Evolutionary conservation across 352 stramenopile species (phyloP).

Genomic region (Pythium oligandrum): DNA sequence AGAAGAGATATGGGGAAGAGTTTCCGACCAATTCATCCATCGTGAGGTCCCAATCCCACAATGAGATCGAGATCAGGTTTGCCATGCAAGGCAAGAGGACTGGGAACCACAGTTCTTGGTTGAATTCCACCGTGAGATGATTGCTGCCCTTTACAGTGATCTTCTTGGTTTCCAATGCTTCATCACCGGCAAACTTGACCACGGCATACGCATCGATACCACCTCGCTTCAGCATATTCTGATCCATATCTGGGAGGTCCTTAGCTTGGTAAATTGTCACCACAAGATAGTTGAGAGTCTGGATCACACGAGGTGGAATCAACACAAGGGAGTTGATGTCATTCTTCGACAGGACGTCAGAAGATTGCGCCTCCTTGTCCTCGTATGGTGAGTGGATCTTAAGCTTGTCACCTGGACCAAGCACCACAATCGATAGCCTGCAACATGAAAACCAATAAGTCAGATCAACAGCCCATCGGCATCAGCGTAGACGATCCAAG

Average conservation of each 20-base stretch:
- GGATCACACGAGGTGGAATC: constrained; percentile 68
- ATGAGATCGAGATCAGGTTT: constrained; percentile 75
- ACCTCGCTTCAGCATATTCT: constrained; percentile 47
- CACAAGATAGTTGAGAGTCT: constrained; percentile 72
- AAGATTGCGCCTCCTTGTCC: constrained; percentile 24
- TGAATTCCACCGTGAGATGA: constrained; percentile 42
- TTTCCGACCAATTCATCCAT: constrained; percentile 73
- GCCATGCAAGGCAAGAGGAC: constrained; percentile 77
- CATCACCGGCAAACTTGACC: constrained; percentile 70
- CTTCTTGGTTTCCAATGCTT: constrained; percentile 63
- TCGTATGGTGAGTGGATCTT: constrained; percentile 49
- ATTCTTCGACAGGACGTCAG: constrained; percentile 18
- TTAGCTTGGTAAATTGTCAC: constrained; percentile 72
- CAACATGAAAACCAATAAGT: constrained; percentile 4
- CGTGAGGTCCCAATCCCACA: constrained; percentile 80
- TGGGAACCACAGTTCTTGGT: constrained; percentile 87
- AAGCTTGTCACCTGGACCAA: constrained; percentile 82
- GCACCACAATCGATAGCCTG: constrained; percentile 80
- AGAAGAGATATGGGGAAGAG: constrained; percentile 62
- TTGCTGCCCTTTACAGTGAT: constrained; percentile 58
- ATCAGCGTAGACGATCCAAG: neutral
- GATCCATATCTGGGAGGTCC: constrained; percentile 84
- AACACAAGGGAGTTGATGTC: constrained; percentile 80
- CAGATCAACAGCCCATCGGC: neutral
- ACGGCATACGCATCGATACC: constrained; percentile 83